Evolutionary conservation across 148 eudicot genomes (phyloP), one percentile per base, ranked within the genome.

Genomic region (Nyssa sinensis): DNA sequence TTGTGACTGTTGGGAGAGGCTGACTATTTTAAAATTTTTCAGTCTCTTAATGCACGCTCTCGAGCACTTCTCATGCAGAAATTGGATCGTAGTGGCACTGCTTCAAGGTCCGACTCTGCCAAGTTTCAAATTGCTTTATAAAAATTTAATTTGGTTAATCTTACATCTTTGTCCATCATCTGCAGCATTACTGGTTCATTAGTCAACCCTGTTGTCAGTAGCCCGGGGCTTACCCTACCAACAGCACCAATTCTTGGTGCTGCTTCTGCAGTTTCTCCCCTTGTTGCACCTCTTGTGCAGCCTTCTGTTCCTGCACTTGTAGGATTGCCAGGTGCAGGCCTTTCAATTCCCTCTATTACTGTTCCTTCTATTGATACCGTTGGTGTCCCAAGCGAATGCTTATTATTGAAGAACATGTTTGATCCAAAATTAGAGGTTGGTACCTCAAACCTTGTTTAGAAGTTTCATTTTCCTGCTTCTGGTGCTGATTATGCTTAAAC

Each of bases 21-120:
- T 55, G 61, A 51, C 63, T n/a, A 61, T 35, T 27, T 34, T 51
- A 32, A 23, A n/a, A n/a, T n/a, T 25, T 71, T 63, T n/a, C 81
- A 93, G 98, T 74, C 96, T 75, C 71, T 93, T 65, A 93, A 89
- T 91, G 97, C 94, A 80, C 85, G 86, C 32, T 91, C 98, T 47
- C 90, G 98, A 69, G 94, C 94, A 55, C 82, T 88, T 64, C 92
- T 93, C 64, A 93, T 93, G 98, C 91, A 81, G 78, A 93, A 93
- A 79, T 74, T 93, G 87, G 98, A 93, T 73, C 93, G 97, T 17
- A 91, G 84, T 39, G 91, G 97, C 62, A 81, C 79, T 75, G 80
- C 84, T 64, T 57, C 88, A 71, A 87, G 98, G 98, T 93, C 69
- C 72, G 65, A n/a, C 32, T 71, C 53, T 67, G 31, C 57, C 51